Evolutionary conservation across 306 rosid genomes (phyloP).

Genomic region (Medicago ruthenica): DNA sequence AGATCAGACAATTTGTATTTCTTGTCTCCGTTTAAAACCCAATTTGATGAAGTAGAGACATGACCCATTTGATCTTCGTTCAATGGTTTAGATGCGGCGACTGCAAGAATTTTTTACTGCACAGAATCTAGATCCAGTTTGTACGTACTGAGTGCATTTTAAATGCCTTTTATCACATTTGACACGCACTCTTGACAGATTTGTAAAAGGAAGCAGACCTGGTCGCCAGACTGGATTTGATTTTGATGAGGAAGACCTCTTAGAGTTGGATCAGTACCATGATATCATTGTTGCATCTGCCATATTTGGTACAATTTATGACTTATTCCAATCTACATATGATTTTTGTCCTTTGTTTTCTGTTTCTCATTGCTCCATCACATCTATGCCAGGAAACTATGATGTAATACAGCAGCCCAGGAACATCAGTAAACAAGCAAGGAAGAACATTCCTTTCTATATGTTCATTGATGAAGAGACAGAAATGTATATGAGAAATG

Average conservation of each 20-base stretch:
- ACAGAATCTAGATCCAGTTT: background rate
- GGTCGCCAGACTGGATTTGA: conserved; percentile 89
- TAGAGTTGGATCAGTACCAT: conserved; percentile 82
- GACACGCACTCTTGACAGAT: conserved; percentile 59
- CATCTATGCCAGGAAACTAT: conserved; percentile 77
- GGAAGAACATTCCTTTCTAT: conserved; percentile 74
- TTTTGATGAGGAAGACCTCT: conserved; percentile 85
- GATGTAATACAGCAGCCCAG: conserved; percentile 91
- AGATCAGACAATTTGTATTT: background rate
- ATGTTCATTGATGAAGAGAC: conserved; percentile 96
- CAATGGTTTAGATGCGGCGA: background rate
- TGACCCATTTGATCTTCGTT: background rate
- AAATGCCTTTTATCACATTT: conserved; percentile 41
- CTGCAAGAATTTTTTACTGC: background rate
- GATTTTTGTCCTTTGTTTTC: conserved; percentile 23
- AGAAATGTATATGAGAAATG: conserved; percentile 80
- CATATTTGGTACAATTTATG: conserved; percentile 71
- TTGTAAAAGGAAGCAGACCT: conserved; percentile 89
- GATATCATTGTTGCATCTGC: conserved; percentile 96
- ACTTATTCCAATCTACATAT: conserved; percentile 23
- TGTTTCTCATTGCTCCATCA: conserved; percentile 47
- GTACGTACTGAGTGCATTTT: conserved; percentile 32
- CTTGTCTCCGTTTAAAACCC: background rate
- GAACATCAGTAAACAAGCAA: conserved; percentile 74
- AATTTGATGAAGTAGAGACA: background rate